Conservation (phyloP, 495 filamentous ascomycete species). For the Terfezia claveryi region DNA sequence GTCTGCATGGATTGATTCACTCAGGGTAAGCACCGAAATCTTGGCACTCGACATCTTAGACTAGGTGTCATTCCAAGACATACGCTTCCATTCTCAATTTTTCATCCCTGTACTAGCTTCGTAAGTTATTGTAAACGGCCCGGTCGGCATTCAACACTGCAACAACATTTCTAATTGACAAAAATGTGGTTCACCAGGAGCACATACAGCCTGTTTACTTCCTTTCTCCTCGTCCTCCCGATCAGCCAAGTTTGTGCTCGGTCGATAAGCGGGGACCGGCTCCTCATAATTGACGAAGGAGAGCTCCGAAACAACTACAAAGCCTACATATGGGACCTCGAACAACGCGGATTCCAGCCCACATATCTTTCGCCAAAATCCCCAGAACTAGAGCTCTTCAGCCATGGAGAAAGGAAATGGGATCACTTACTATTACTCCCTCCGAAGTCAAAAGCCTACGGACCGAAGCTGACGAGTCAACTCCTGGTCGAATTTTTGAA, state of each 20-base stretch:
- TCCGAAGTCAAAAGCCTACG: slow-evolving; percentile 70
- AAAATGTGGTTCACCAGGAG: background rate
- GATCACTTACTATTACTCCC: slow-evolving; percentile 82
- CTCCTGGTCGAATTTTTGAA: slow-evolving; percentile 79
- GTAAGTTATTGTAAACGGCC: too few relatives aligned
- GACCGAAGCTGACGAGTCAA: slow-evolving; percentile 67
- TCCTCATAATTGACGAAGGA: background rate
- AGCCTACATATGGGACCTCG: background rate
- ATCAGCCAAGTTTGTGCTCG: background rate
- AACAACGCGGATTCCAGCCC: slow-evolving; percentile 50
- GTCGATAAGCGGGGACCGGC: background rate
- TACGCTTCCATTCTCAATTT: background rate
- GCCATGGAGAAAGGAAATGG: slow-evolving; percentile 65
- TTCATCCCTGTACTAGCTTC: too few relatives aligned
- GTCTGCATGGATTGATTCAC: too few relatives aligned
- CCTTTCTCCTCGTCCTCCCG: background rate
- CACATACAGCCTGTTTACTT: background rate
- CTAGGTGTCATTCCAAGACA: background rate
- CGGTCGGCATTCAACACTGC: too few relatives aligned
- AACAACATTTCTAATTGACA: too few relatives aligned
- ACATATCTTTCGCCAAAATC: slow-evolving; percentile 70
- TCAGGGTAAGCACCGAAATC: too few relatives aligned
- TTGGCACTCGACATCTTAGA: background rate
- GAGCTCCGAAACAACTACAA: background rate
- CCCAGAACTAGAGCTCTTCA: slow-evolving; percentile 60